Evolutionary conservation across 2,329 filamentous ascomycete species (phyloP), one percentile per base, ranked within the genome.

Genomic region (Dactylellina haptotyla): DNA sequence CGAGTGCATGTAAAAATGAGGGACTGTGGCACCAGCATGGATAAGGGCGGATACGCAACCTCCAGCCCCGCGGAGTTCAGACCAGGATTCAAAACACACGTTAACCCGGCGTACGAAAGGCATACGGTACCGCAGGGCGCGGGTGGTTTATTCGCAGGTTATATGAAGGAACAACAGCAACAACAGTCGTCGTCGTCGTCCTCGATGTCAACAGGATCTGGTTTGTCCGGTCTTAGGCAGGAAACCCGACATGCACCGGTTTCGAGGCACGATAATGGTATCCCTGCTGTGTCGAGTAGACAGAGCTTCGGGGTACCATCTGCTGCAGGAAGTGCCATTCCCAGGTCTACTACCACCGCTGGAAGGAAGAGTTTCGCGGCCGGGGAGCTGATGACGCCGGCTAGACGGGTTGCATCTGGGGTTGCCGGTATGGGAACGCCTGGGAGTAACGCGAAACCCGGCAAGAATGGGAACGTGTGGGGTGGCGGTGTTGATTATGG

Each of bases 1-100:
- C 86, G 89, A 9, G 87, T 96, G n/a, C 91, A 96, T 77, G 28
- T 53, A 5, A 23, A 56, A 30, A 76, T 73, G 53, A 71, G 77
- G 3, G 77, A 78, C 20, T 76, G 76, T 18, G 76, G 28, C 1
- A 74, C 70, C 1, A 74, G 62, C 41, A 74, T 26, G 16, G 62
- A 74, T 2, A 20, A 48, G 8, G 70, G 63, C n/a, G 70, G 70
- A 48, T 67, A 39, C 30, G 67, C 46, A 12, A 37, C 48, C 1
- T 25, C 53, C 12, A 65, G 53, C 8, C 53, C 61, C 4, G 53
- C 67, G 8, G 54, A 56, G 14, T 41, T 41, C 37, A 72, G 37
- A n/a, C 45, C 34, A 8, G 59, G 59, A 4, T 72, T 72, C 59
- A 64, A 65, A 16, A 61, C 46, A 1, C 53, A 58, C n/a, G 45